Evolutionary conservation across 345 rosid species (phyloP).

Genomic region (Aethionema arabicum): DNA sequence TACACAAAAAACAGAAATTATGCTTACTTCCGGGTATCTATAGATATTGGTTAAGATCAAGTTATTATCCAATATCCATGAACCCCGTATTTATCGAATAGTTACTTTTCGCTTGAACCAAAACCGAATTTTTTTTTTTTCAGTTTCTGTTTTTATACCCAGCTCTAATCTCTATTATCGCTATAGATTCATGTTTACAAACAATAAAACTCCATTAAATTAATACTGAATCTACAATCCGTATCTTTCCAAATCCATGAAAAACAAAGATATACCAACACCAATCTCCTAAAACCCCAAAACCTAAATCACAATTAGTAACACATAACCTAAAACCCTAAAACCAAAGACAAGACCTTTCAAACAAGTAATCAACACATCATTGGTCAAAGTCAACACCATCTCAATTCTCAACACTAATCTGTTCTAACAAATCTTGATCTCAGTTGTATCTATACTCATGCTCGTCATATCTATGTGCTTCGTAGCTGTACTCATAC

Average conservation of each 20-base stretch:
- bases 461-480: constrained; percentile 46
- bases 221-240: background rate
- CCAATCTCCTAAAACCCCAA: constrained; percentile 5
- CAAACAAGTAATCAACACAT: constrained; percentile 7
- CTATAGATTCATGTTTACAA: too few relatives aligned
- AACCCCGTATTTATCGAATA: too few relatives aligned
- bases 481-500: constrained; percentile 36
- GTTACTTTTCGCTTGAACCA: too few relatives aligned
- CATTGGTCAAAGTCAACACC: background rate
- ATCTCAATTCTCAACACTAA: constrained; percentile 4
- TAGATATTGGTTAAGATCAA: too few relatives aligned
- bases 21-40: too few relatives aligned
- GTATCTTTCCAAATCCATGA: background rate
- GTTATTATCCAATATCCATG: too few relatives aligned
- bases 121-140: too few relatives aligned
- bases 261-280: constrained; percentile 16
- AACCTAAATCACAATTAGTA: constrained; percentile 1
- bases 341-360: background rate
- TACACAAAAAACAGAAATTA: too few relatives aligned
- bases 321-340: constrained; percentile 22
- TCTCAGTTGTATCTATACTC: constrained; percentile 34
- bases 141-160: too few relatives aligned
- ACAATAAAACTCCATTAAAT: too few relatives aligned
- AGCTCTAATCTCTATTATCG: too few relatives aligned
- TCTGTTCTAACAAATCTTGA: background rate